Base-by-base conservation (phyloP, 148 eudicot genomes). In the Rhododendron kiyosumense region DNA sequence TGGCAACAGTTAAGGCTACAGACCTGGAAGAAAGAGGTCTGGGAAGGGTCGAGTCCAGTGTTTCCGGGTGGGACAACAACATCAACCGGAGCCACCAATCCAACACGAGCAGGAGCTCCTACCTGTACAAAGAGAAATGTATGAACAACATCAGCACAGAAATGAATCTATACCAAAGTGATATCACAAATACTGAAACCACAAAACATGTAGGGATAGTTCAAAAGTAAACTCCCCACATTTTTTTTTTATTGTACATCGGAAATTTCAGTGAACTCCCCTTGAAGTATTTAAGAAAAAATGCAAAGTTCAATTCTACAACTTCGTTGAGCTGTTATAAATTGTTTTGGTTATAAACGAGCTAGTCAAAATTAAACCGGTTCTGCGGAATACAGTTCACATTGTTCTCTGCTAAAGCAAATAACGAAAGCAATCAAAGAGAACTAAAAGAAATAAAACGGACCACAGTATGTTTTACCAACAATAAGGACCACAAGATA, bases 101-200 rank as follows among this genome's bases (percentile, higher is more conserved):
- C 93, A 82, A 91, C 93, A 85, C 92, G 92, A 84, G 93, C 91
- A 69, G 93, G 93, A 28, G 93, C 93, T 63, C 92, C 93, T 34
- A 91, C 93, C 93, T 91, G 81, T 36, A 34, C n/a, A 18, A 1
- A 41, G 45, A 1, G 17, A 15, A 54, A 78, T 59, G 34, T 11
- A 22, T 46, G 15, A 7, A 74, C 7, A 30, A 12, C 26, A 63
- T 43, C 51, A 45, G 30, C 73, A n/a, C 2, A 57, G 36, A 3
- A 32, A 63, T 81, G 1, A 59, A 46, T 15, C 18, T 30, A 79
- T 52, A 18, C 36, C 15, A n/a, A 43, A 3, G 52, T 1, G 7
- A 11, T 10, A 3, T 46, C 32, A 3, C 30, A n/a, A 26, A 48
- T 52, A 79, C 82, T 46, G 32, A 45, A 78, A 11, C 49, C 10